Evolutionary conservation across 208 protist species (phyloP).

Genomic region (Cochliopodium minus): DNA sequence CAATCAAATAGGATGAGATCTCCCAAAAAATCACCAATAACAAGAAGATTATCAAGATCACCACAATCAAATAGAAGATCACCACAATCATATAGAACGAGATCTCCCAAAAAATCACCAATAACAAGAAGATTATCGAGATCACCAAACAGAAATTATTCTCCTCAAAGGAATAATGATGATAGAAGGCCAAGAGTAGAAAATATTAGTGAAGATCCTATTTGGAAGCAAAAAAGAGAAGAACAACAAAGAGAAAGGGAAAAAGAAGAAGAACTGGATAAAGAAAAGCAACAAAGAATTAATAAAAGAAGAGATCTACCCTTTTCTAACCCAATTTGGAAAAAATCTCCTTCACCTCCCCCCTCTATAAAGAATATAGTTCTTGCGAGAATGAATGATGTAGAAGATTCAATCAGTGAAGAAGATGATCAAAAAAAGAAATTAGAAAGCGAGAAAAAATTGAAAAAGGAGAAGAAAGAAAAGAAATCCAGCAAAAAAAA

Average conservation of each 20-base stretch:
- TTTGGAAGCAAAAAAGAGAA: neutral
- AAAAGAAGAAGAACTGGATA: neutral
- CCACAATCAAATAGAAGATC: no score
- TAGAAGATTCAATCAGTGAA: neutral
- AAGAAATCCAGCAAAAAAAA: neutral
- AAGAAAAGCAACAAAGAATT: slow-evolving; percentile 4
- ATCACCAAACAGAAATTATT: no score
- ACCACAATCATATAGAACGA: no score
- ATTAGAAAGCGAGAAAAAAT: neutral
- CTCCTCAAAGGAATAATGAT: no score
- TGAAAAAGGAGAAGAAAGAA: neutral
- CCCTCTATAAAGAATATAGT: neutral
- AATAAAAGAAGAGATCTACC: neutral
- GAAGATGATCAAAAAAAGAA: neutral
- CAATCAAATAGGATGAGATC: no score
- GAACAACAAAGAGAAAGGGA: neutral
- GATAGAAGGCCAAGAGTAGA: no score
- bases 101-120: no score
- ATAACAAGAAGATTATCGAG: no score
- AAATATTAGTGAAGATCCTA: slow-evolving; percentile 4
- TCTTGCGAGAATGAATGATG: neutral
- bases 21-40: no score
- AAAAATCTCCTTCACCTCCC: neutral
- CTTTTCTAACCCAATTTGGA: neutral
- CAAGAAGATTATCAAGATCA: no score